A percentile compares a stretch with the other conserved stretches of the same genome.
Evolutionary conservation across 2,329 filamentous ascomycete genomes (phyloP).

Genomic region (Penicillium sp.): DNA sequence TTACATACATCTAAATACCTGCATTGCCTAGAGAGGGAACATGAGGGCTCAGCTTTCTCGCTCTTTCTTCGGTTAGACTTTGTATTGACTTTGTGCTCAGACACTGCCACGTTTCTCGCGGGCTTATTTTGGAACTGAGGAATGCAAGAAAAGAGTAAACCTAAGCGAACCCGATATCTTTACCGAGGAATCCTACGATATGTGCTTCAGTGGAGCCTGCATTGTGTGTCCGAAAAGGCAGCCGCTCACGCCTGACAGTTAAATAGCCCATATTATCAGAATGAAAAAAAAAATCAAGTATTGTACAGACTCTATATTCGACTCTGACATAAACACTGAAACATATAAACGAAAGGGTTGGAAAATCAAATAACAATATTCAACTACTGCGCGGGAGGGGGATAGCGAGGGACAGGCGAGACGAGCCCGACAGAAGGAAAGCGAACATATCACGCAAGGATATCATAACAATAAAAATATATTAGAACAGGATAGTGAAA

Average conservation of each 20-base stretch:
- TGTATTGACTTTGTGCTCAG: background rate
- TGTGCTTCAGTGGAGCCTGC: background rate
- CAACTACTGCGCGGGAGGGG: background rate
- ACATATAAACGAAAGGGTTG: background rate
- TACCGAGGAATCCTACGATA: background rate
- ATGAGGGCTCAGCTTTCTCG: background rate
- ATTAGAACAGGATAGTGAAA: conserved; percentile 1
- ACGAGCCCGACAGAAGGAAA: background rate
- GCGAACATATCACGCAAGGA: background rate
- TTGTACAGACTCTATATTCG: background rate
- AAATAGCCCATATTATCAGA: background rate
- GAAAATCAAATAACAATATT: background rate
- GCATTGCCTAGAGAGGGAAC: too few species aligned
- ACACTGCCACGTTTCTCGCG: conserved; percentile 5
- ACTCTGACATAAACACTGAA: background rate
- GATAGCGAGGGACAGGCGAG: background rate
- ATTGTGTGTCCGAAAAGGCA: background rate
- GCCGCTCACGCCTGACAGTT: background rate
- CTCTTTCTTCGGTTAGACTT: background rate
- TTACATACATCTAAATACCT: background rate
- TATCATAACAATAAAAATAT: conserved; percentile 3
- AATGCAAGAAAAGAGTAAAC: conserved; percentile 1
- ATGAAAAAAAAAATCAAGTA: conserved; percentile 1
- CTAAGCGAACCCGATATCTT: background rate
- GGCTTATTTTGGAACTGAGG: background rate